Evolutionary conservation across 1,139 yeast genomes (phyloP).

Genomic region (Blastobotrys capitulatus): DNA sequence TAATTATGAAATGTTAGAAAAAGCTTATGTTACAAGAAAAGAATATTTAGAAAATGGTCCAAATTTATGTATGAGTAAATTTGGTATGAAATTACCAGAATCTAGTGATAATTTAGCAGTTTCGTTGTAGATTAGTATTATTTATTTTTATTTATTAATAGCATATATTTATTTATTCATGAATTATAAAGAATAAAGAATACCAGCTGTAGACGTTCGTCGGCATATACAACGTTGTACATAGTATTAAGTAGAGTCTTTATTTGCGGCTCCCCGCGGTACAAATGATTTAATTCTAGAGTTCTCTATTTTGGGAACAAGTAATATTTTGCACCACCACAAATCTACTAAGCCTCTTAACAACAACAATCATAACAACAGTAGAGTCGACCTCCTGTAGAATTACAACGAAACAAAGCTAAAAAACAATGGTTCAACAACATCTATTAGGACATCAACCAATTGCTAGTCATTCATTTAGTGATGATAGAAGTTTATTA

Average conservation of each 20-base stretch:
- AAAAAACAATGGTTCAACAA: conserved; percentile 17
- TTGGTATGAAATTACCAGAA: conserved; percentile 20
- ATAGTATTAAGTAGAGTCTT: too few species aligned
- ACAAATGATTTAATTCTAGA: too few species aligned
- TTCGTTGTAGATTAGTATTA: too few species aligned
- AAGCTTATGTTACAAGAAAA: conserved; percentile 59
- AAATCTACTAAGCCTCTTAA: background rate
- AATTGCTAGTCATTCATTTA: conserved; percentile 86
- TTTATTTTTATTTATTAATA: too few species aligned
- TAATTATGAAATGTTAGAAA: conserved; percentile 44
- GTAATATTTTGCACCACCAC: too few species aligned
- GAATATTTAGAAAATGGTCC: conserved; percentile 87
- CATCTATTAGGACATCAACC: conserved; percentile 72
- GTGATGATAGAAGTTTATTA: conserved; percentile 58
- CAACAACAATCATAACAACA: conserved; percentile 10
- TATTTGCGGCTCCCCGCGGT: too few species aligned
- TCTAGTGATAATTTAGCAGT: background rate
- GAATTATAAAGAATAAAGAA: too few species aligned
- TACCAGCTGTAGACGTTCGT: too few species aligned
- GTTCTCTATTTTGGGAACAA: too few species aligned
- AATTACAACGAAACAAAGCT: too few species aligned
- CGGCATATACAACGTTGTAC: too few species aligned
- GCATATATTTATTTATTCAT: too few species aligned
- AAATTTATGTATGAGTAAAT: conserved; percentile 25
- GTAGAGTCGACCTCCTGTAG: conserved; percentile 32